Evolutionary conservation across 2,329 filamentous ascomycete species (phyloP).

Genomic region (Geosmithia flava): DNA sequence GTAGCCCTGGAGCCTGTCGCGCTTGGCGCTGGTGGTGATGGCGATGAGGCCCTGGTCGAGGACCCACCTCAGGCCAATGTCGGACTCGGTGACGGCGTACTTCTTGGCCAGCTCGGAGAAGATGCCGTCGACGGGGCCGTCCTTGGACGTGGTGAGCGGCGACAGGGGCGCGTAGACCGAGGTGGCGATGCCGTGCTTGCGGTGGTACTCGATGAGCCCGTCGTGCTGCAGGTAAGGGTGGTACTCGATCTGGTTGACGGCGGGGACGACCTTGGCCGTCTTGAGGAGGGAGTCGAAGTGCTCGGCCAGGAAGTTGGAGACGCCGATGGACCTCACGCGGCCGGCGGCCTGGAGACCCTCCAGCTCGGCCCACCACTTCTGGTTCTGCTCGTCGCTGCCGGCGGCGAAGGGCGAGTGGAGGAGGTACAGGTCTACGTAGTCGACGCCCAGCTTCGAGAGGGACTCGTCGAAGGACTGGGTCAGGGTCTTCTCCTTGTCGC

Average conservation of each 20-base stretch:
- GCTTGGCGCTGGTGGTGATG: constrained; percentile 47
- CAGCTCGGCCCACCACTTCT: constrained; percentile 44
- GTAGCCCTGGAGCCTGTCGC: constrained; percentile 44
- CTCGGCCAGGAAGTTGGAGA: constrained; percentile 57
- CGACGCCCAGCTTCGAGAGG: constrained; percentile 51
- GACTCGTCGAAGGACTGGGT: constrained; percentile 43
- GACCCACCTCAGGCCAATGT: constrained; percentile 46
- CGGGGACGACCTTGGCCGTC: constrained; percentile 50
- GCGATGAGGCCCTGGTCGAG: constrained; percentile 47
- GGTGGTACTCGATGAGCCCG: constrained; percentile 41
- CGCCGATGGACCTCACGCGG: constrained; percentile 57
- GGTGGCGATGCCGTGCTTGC: constrained; percentile 42
- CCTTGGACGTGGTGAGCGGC: constrained; percentile 30
- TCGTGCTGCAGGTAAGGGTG: constrained; percentile 64
- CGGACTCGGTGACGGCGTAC: constrained; percentile 42
- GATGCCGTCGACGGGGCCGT: constrained; percentile 38
- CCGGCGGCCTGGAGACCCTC: constrained; percentile 56
- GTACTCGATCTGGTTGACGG: constrained; percentile 71
- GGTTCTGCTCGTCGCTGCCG: constrained; percentile 34
- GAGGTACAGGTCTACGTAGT: constrained; percentile 63
- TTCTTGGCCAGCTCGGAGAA: constrained; percentile 41
- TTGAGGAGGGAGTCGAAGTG: constrained; percentile 43
- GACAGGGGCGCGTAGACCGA: constrained; percentile 44
- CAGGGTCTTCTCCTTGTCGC: constrained; percentile 26
- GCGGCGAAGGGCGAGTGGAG: constrained; percentile 47